Evolutionary conservation across 2,329 filamentous ascomycete species (phyloP).

Genomic region (Xylaria sp.): DNA sequence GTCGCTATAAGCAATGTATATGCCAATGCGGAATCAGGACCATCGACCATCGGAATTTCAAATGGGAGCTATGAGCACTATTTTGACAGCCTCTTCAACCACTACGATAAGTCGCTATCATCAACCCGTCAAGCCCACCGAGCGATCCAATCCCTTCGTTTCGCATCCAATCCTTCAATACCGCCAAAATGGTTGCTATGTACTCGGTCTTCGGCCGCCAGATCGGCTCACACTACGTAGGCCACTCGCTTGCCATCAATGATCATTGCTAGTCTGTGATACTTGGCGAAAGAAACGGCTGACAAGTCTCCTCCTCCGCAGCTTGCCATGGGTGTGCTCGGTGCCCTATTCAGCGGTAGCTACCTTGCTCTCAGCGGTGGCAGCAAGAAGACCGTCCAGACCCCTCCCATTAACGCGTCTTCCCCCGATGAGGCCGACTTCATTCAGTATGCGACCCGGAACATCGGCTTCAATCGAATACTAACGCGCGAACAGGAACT

Average conservation of each 20-base stretch:
- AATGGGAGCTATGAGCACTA: constrained; percentile 49
- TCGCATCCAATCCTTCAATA: constrained; percentile 44
- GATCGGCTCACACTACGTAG: constrained; percentile 70
- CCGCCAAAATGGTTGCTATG: constrained; percentile 59
- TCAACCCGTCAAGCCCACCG: constrained; percentile 40
- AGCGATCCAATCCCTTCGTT: constrained; percentile 37
- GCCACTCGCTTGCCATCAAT: constrained; percentile 47
- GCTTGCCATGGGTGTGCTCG: constrained; percentile 69
- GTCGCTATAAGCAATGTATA: constrained; percentile 28
- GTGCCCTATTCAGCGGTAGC: constrained; percentile 61
- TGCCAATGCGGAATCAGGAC: constrained; percentile 29
- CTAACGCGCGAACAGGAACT: constrained; percentile 55
- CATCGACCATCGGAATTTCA: constrained; percentile 42
- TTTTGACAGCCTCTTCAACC: constrained; percentile 45
- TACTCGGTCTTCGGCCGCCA: constrained; percentile 70
- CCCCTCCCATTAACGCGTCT: constrained; percentile 71
- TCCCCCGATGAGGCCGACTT: constrained; percentile 73
- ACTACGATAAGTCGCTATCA: constrained; percentile 37
- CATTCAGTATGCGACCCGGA: constrained; percentile 65
- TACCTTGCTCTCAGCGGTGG: constrained; percentile 59
- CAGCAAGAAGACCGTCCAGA: constrained; percentile 57
- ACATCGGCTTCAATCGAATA: constrained; percentile 36
- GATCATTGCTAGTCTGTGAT: background rate
- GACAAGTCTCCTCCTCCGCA: constrained; percentile 47
- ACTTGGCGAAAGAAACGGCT: constrained; percentile 27